A percentile compares a stretch with the other conserved stretches of the same genome.
Evolutionary conservation across 2,329 filamentous ascomycete species (phyloP).

Genomic region (Colletotrichum shisoi): DNA sequence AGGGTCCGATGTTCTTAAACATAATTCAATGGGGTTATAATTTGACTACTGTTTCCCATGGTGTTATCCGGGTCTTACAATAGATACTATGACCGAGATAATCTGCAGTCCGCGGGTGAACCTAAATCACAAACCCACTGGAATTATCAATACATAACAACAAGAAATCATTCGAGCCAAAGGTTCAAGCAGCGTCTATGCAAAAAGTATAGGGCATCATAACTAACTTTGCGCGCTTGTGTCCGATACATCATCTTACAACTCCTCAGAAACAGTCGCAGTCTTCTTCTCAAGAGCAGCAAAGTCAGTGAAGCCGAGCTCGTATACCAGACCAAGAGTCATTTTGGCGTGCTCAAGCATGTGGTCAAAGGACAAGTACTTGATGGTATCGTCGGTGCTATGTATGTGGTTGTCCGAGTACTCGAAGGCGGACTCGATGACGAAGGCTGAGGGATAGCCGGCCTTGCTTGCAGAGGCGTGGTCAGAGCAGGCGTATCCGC

Average conservation of each 20-base stretch:
- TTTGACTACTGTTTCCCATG: neutral
- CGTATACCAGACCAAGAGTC: conserved; percentile 83
- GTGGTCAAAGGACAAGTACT: conserved; percentile 81
- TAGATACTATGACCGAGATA: neutral
- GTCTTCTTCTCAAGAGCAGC: conserved; percentile 51
- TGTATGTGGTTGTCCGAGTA: conserved; percentile 74
- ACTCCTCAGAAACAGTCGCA: conserved; percentile 47
- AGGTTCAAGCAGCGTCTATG: conserved; percentile 6
- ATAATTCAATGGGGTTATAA: neutral
- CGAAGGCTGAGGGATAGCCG: conserved; percentile 77
- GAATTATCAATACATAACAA: too few species aligned
- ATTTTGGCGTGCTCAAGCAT: conserved; percentile 91
- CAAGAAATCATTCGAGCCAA: too few species aligned
- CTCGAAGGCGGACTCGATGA: conserved; percentile 77
- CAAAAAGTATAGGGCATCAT: conserved; percentile 3
- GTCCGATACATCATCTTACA: conserved; percentile 43
- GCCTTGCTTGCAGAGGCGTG: conserved; percentile 77
- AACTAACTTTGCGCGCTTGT: neutral
- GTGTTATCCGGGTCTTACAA: too few species aligned
- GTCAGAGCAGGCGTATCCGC: conserved; percentile 83
- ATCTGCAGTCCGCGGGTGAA: neutral
- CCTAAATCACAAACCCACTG: too few species aligned
- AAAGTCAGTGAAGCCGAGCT: conserved; percentile 81
- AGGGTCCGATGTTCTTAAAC: neutral
- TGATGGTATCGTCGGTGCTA: conserved; percentile 72